Conservation (phyloP, 257 asterid genomes). For the Rauvolfia tetraphylla region DNA sequence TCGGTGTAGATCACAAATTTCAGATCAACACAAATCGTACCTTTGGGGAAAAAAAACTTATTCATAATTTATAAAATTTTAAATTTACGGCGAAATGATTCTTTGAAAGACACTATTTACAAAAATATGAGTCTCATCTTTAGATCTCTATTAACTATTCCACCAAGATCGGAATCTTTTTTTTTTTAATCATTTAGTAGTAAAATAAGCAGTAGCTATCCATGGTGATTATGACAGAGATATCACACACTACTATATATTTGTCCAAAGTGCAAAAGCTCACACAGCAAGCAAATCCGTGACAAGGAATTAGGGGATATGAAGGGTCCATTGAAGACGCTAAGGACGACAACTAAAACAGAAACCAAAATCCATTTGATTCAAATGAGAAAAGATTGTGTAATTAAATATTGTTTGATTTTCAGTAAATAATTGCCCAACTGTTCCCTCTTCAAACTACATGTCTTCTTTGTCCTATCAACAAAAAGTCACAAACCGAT, state of each 20-base stretch:
- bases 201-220: not conserved
- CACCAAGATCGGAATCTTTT: too few species aligned
- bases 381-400: not conserved
- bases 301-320: not conserved
- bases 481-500: not conserved
- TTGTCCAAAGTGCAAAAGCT: not conserved
- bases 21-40: too few species aligned
- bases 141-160: too few species aligned
- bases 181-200: too few species aligned
- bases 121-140: too few species aligned
- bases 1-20: too few species aligned
- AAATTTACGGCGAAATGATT: too few species aligned
- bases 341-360: not conserved
- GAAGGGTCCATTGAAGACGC: not conserved
- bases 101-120: too few species aligned
- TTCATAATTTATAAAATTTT: too few species aligned
- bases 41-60: too few species aligned
- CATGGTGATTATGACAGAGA: slow-evolving; percentile 13
- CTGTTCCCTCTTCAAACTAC: slow-evolving; percentile 11
- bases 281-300: not conserved
- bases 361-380: not conserved
- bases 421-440: not conserved
- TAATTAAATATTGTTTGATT: not conserved
- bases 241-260: not conserved
- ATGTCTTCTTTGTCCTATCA: slow-evolving; percentile 9